phyloP scores from a whole-genome alignment of 352 stramenopile species.

The Proteromonas lacertae region DNA sequence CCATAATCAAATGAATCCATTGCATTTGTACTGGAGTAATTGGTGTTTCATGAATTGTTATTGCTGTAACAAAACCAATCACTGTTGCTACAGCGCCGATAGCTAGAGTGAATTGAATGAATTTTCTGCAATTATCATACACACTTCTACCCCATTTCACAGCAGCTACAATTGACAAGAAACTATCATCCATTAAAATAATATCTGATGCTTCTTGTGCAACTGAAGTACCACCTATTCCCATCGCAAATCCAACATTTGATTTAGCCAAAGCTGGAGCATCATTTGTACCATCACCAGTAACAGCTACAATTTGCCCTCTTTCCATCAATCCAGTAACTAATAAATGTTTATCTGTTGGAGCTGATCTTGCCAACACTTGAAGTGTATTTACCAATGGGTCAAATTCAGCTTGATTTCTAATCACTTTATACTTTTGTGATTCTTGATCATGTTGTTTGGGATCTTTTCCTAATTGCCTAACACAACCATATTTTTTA shows the following conservation, averaged over 20 bases:
- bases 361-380: constrained; percentile 58
- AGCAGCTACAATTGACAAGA: constrained; percentile 75
- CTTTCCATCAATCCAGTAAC: constrained; percentile 64
- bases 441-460: background rate
- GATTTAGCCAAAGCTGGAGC: too few relatives aligned
- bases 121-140: constrained; percentile 68
- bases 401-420: constrained; percentile 5
- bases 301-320: constrained; percentile 90
- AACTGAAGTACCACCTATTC: constrained; percentile 50
- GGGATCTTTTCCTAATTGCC: too few relatives aligned
- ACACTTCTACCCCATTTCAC: constrained; percentile 79
- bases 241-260: constrained; percentile 77
- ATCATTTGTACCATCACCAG: constrained; percentile 90
- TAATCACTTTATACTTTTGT: background rate
- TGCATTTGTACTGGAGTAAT: constrained; percentile 46
- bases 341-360: constrained; percentile 79
- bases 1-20: constrained; percentile 78
- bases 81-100: constrained; percentile 42
- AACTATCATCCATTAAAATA: constrained; percentile 88
- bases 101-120: constrained; percentile 53
- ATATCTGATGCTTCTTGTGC: constrained; percentile 90
- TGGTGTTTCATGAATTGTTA: constrained; percentile 10
- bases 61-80: constrained; percentile 27
- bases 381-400: constrained; percentile 13
- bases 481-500: too few relatives aligned